These are phyloP conservation scores for Leccinum subfulvum DNA, from an alignment of 1,284 basidiomycete species.

Conservation along the genomic window DNA sequence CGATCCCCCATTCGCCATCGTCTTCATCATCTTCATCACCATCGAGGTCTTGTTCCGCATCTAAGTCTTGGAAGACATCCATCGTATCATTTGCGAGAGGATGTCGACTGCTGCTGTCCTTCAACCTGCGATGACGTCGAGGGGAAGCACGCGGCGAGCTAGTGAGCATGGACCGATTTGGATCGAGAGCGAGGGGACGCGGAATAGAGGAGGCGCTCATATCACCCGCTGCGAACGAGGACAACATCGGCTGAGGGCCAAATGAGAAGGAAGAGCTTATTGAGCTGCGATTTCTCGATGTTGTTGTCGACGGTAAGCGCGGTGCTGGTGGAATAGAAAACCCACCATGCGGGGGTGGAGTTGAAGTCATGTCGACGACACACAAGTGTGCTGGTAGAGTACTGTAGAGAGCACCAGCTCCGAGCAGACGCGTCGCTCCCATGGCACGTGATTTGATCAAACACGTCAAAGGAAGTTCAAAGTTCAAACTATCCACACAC, in stretches of 20 bases:
- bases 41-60: slow-evolving; percentile 54
- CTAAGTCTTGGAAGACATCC: slow-evolving; percentile 69
- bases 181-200: slow-evolving; percentile 63
- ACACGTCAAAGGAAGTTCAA: too few relatives aligned
- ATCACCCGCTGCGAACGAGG: slow-evolving; percentile 63
- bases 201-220: slow-evolving; percentile 52
- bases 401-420: too few relatives aligned
- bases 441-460: too few relatives aligned
- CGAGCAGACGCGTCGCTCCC: too few relatives aligned
- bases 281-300: slow-evolving; percentile 50
- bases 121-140: slow-evolving; percentile 47
- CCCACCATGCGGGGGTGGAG: slow-evolving; percentile 29
- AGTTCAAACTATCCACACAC: too few relatives aligned
- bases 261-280: slow-evolving; percentile 82
- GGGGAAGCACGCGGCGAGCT: slow-evolving; percentile 69
- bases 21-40: slow-evolving; percentile 36
- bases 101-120: slow-evolving; percentile 52
- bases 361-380: slow-evolving; percentile 28
- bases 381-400: background rate
- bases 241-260: slow-evolving; percentile 69
- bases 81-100: slow-evolving; percentile 76
- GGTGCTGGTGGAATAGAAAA: slow-evolving; percentile 30
- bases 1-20: slow-evolving; percentile 68
- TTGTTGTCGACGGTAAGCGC: slow-evolving; percentile 29
- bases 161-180: slow-evolving; percentile 70